Evolutionary conservation across 192 early-diverging fungal genomes (phyloP), one percentile per base, ranked within the genome.

Genomic region (Linnemannia hyalina): DNA sequence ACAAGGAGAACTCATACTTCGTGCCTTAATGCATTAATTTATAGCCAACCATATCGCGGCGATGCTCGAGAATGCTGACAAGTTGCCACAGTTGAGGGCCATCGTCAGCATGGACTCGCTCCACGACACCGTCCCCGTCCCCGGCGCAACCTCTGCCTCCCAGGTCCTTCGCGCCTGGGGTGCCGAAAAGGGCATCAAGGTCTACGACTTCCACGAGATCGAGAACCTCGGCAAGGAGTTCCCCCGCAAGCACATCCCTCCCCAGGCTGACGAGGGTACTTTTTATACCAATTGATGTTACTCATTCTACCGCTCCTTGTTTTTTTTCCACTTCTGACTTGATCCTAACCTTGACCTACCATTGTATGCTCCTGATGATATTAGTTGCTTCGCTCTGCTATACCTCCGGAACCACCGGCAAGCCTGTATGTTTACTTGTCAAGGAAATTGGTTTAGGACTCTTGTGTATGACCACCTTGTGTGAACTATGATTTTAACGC

Each of bases 321-420:
- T 4, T 65, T 63, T 11, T 32, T 15, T 55, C 18, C 20, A 32
- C 13, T 29, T 4, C 16, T 4, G 29, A 26, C 9, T 32, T 65
- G 9, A 32, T 32, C 4, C 29, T 65, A 65, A 65, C 29, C 8
- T 52, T 52, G 49, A 65, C 23, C 3, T 65, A 3, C 32, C 7
- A 65, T 29, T 32, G 10, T 32, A 32, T 32, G 7, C 57, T 26
- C n/a, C 9, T n/a, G 13, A 35, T 65, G 26, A 32, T 6, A 52
- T 29, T 65, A 65, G 78, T 97, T 47, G 90, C 93, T 36, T 93
- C 91, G 63, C 87, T 95, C 75, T 95, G 93, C 91, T 97, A 95
- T 86, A 96, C 97, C 38, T 95, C 95, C 44, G 97, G 97, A 32
- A 97, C 97, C 32, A 98, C 96, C 26, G 97, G 97, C 70, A 88